Evolutionary conservation across 176 grass and related monocot genomes (phyloP).

Genomic region (Lolium perenne): DNA sequence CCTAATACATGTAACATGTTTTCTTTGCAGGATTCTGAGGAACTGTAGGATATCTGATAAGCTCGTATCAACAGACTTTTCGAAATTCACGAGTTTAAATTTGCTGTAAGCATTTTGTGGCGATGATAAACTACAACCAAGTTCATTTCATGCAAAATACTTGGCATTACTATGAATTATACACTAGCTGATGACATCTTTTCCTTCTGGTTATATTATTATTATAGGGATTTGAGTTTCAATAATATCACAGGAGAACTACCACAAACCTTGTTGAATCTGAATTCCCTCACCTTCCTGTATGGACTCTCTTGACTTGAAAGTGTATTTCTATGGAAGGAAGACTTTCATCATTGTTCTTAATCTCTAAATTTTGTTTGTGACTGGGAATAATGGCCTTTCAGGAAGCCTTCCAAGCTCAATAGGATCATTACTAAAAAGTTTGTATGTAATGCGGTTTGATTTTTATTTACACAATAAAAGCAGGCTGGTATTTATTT

Average conservation of each 20-base stretch:
- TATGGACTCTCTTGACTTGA: slow-evolving; percentile 35
- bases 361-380: slow-evolving; percentile 10
- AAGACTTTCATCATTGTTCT: slow-evolving; percentile 26
- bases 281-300: slow-evolving; percentile 58
- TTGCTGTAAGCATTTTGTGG: slow-evolving; percentile 53
- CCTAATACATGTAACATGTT: slow-evolving; percentile 18
- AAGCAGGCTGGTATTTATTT: neutral
- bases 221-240: slow-evolving; percentile 85
- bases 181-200: slow-evolving; percentile 5
- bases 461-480: slow-evolving; percentile 29
- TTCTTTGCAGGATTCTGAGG: slow-evolving; percentile 75
- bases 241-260: slow-evolving; percentile 85
- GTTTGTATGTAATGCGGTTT: slow-evolving; percentile 53
- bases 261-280: slow-evolving; percentile 71
- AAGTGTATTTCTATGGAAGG: slow-evolving; percentile 32
- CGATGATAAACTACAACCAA: neutral
- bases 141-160: neutral
- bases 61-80: slow-evolving; percentile 65
- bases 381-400: slow-evolving; percentile 77
- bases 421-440: slow-evolving; percentile 48
- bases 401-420: slow-evolving; percentile 69
- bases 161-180: slow-evolving; percentile 32
- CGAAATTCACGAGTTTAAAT: slow-evolving; percentile 40
- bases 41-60: slow-evolving; percentile 85
- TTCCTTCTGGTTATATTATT: neutral